Conservation (phyloP, 768 basidiomycete species). For the Suillus discolor region DNA sequence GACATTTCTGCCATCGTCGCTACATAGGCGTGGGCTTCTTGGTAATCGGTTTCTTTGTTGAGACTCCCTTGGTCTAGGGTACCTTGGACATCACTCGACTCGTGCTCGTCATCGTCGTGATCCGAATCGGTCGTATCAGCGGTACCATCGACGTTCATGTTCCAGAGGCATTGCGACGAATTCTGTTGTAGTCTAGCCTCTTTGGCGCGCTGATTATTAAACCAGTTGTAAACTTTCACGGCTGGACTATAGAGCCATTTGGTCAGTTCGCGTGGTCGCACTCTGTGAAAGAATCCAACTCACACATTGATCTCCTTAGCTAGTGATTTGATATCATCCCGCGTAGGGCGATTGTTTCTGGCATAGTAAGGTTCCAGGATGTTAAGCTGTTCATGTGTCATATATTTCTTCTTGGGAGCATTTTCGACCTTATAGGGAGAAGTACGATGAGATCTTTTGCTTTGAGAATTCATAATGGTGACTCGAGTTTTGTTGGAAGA, state of each 20-base stretch:
- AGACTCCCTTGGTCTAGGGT: not conserved
- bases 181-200: not conserved
- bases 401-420: not conserved
- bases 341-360: not conserved
- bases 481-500: not conserved
- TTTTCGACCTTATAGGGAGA: not conserved
- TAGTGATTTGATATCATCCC: not conserved
- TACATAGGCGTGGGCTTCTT: not conserved
- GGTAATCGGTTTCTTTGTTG: not conserved
- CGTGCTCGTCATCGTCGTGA: not conserved
- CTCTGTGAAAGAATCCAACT: not conserved
- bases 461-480: not conserved
- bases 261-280: not conserved
- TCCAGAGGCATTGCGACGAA: not conserved
- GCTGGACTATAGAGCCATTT: not conserved
- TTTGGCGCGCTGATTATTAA: constrained; percentile 8
- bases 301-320: not conserved
- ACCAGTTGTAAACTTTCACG: constrained; percentile 1
- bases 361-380: not conserved
- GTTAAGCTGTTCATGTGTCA: not conserved
- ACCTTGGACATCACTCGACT: not conserved
- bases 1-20: not conserved
- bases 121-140: not conserved
- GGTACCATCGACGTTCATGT: not conserved
- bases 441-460: not conserved